Evolutionary conservation across 2,329 filamentous ascomycete genomes (phyloP).

Genomic region (Phialophora chinensis): DNA sequence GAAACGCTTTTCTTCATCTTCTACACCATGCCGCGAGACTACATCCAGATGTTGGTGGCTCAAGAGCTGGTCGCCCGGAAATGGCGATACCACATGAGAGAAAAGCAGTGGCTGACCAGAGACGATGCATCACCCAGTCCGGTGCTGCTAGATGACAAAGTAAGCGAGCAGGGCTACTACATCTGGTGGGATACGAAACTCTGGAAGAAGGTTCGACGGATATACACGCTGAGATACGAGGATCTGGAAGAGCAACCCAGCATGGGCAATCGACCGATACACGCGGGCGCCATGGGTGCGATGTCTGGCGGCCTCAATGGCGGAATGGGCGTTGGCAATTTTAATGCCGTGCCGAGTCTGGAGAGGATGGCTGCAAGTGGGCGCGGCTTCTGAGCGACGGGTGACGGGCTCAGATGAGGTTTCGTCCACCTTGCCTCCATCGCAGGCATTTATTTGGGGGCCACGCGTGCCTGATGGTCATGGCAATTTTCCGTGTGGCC

Average conservation of each 20-base stretch:
- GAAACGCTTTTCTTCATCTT: conserved; percentile 74
- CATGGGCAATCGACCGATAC: conserved; percentile 35
- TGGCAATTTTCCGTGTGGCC: not conserved
- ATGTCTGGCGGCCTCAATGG: conserved; percentile 31
- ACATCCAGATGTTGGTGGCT: conserved; percentile 70
- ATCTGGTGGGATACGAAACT: conserved; percentile 57
- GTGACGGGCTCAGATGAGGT: not conserved
- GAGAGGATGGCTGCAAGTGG: conserved; percentile 38
- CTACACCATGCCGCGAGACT: conserved; percentile 69
- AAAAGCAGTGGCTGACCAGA: conserved; percentile 58
- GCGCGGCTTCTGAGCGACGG: conserved; percentile 30
- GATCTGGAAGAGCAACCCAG: conserved; percentile 53
- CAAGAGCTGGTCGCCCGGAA: conserved; percentile 64
- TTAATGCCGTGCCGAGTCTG: conserved; percentile 39
- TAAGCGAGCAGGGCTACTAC: conserved; percentile 58
- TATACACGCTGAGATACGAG: conserved; percentile 57
- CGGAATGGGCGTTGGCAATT: conserved; percentile 34
- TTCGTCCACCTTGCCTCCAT: not conserved
- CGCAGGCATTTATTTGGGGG: not conserved
- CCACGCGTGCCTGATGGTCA: not conserved
- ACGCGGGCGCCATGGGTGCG: conserved; percentile 31
- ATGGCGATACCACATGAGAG: conserved; percentile 60
- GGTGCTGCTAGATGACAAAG: conserved; percentile 54
- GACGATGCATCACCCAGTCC: conserved; percentile 53
- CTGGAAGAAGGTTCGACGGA: conserved; percentile 59